A percentile compares a stretch with the other conserved stretches of the same genome.
phyloP scores from a whole-genome alignment of 1,139 yeast genomes.

The Lodderomyces metapsilosis region DNA sequence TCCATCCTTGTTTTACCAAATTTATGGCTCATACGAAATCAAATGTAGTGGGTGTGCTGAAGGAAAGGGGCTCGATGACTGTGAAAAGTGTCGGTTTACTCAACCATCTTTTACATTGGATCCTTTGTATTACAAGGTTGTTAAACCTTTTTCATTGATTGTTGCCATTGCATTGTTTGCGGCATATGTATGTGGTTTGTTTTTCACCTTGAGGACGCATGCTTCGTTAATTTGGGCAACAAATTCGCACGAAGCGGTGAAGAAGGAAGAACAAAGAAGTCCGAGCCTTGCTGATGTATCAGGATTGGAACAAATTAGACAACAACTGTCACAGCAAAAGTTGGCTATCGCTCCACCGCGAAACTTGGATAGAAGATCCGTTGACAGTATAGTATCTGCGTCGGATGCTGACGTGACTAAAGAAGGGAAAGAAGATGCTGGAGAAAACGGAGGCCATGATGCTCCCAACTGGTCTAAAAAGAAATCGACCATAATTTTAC shows the following conservation, averaged over 20 bases:
- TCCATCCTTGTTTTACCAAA: conserved; percentile 87
- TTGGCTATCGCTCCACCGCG: background rate
- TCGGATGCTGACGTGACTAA: conserved; percentile 11
- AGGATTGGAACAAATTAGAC: conserved; percentile 3
- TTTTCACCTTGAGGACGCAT: conserved; percentile 92
- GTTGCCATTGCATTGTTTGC: conserved; percentile 80
- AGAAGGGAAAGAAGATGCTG: conserved; percentile 20
- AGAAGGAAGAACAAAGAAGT: conserved; percentile 26
- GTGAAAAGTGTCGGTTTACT: conserved; percentile 73
- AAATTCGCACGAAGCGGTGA: conserved; percentile 34
- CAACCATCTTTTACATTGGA: conserved; percentile 73
- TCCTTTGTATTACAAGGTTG: conserved; percentile 59
- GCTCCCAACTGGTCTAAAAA: conserved; percentile 96
- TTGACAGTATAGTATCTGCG: conserved; percentile 1
- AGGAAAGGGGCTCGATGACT: conserved; percentile 31
- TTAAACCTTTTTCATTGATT: conserved; percentile 77
- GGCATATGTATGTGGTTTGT: conserved; percentile 86
- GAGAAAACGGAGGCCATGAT: conserved; percentile 71
- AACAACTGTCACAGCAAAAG: conserved; percentile 14
- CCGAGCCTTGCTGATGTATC: conserved; percentile 35
- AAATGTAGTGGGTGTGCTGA: conserved; percentile 55
- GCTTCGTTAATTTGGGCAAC: conserved; percentile 95
- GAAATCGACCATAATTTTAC: conserved; percentile 80
- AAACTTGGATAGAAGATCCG: background rate
- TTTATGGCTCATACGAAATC: conserved; percentile 85